Base-by-base conservation (phyloP, 495 filamentous ascomycete genomes). In the Eremomyces bilateralis region DNA sequence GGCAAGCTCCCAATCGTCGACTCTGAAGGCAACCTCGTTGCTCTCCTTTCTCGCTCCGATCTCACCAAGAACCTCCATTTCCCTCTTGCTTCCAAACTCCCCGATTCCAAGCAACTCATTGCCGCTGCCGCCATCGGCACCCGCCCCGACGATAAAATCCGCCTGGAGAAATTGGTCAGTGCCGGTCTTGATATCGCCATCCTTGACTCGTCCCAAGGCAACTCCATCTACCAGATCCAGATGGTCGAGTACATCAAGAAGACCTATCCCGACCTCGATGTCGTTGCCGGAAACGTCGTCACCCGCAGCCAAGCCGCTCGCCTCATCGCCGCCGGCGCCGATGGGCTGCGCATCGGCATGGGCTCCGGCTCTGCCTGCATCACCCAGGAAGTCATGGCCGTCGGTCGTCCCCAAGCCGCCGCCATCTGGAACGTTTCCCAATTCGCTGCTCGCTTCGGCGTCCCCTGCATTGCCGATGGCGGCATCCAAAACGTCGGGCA, bases 341-440 rank as follows among this genome's bases (percentile, higher is more conserved):
- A 99, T 57, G 88, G 84, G 44, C 73, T 99, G 43, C 78, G 88
- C 49, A 99, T 99, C 56, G 88, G 88, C 53, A 99, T 99, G 88
- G 88, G 88, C 46, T 85, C 79, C 52, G 88, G 88, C 48, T 88
- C 78, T 45, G 88, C 88, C 49, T 99, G 88, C 60, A 99, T 99
- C 49, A 99, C 88, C 31, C 88, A 99, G 60, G 88, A 99, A 61
- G 88, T 99, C 49, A 99, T 99, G 88, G 88, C 88, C 35, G 82
- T 94, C 28, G 88, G 88, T 24, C 75, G 88, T 44, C 88, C 88
- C 39, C 88, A 99, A 59, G 88, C 88, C 13, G 76, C 80, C 8
- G 69, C 85, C 24, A 84, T 99, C 38, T 81, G 74, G 63, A 80
- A 75, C 49, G 84, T 95, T 43, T 69, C 77, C 40, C 56, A 63